phyloP scores from a whole-genome alignment of 176 grass and related monocot genomes.

The Alopecurus myosuroides region DNA sequence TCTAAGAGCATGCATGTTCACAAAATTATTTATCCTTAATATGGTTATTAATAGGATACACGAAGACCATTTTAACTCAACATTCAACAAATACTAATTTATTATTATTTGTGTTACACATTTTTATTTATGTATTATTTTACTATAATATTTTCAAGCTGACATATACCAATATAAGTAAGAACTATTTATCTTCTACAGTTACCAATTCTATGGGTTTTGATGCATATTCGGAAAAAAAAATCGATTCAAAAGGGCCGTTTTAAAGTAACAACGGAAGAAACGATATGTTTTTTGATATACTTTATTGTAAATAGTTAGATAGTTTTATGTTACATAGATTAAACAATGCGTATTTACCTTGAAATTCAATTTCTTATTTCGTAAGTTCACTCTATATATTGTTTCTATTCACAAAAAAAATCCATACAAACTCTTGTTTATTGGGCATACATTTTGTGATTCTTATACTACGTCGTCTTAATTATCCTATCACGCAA shows the following conservation, averaged over 20 bases:
- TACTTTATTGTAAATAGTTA: background rate
- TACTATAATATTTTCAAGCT: background rate
- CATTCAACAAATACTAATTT: background rate
- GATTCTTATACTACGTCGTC: background rate
- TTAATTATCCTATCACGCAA: background rate
- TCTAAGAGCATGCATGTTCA: constrained; percentile 39
- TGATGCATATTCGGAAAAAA: constrained; percentile 33
- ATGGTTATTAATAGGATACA: background rate
- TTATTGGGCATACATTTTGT: background rate
- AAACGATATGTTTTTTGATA: constrained; percentile 36
- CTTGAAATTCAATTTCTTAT: background rate
- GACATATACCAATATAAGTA: background rate
- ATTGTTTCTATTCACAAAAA: too few species aligned
- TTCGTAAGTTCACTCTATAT: too few species aligned
- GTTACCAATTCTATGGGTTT: constrained; percentile 34
- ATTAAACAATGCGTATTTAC: background rate
- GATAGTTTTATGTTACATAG: background rate
- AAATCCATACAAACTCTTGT: too few species aligned
- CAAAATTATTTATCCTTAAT: constrained; percentile 5
- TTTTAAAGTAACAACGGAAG: constrained; percentile 55
- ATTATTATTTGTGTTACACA: background rate
- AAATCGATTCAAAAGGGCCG: constrained; percentile 57
- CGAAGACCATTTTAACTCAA: background rate
- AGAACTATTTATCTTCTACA: background rate
- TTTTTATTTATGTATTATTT: background rate